Percentiles rank a stretch among this genome's conserved stretches.
phyloP scores from a whole-genome alignment of 2,329 filamentous ascomycete genomes.

The Acarospora socialis region DNA sequence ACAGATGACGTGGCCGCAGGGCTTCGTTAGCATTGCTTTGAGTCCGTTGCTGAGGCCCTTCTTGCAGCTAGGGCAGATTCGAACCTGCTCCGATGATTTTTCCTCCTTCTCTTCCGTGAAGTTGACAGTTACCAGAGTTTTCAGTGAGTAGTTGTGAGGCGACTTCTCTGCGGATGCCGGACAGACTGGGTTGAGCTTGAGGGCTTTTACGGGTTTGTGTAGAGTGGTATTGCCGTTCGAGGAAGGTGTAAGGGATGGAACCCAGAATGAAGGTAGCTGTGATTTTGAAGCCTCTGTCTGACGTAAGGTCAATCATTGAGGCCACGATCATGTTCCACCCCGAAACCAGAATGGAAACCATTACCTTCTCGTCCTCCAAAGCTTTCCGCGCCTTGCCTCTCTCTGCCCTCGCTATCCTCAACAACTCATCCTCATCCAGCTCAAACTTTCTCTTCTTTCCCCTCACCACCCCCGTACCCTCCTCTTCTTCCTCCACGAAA shows the following conservation, averaged over 20 bases:
- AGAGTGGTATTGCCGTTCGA: constrained; percentile 40
- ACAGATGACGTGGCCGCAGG: constrained; percentile 56
- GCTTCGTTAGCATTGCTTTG: constrained; percentile 67
- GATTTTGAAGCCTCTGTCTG: not conserved
- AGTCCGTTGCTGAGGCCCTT: constrained; percentile 71
- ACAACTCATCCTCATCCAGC: constrained; percentile 62
- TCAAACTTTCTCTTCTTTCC: constrained; percentile 65
- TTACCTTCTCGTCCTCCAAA: constrained; percentile 58
- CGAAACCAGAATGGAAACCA: too few relatives aligned
- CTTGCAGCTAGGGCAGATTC: constrained; percentile 77
- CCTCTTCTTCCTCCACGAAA: constrained; percentile 19
- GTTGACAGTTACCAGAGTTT: constrained; percentile 57
- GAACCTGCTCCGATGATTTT: too few relatives aligned
- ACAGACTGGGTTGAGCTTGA: constrained; percentile 58
- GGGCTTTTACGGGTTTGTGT: constrained; percentile 43
- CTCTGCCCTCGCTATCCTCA: constrained; percentile 55
- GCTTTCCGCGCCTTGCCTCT: constrained; percentile 53
- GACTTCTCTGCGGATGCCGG: constrained; percentile 54
- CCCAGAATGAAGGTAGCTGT: constrained; percentile 91
- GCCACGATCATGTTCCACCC: too few relatives aligned
- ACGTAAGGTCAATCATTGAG: not conserved
- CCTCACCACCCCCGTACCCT: constrained; percentile 20
- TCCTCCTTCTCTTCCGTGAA: constrained; percentile 59
- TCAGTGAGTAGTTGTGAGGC: constrained; percentile 63
- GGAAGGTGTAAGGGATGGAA: constrained; percentile 65